Evolutionary conservation across 208 protist genomes (phyloP).

Genomic region (Trypanosoma melophagium): DNA sequence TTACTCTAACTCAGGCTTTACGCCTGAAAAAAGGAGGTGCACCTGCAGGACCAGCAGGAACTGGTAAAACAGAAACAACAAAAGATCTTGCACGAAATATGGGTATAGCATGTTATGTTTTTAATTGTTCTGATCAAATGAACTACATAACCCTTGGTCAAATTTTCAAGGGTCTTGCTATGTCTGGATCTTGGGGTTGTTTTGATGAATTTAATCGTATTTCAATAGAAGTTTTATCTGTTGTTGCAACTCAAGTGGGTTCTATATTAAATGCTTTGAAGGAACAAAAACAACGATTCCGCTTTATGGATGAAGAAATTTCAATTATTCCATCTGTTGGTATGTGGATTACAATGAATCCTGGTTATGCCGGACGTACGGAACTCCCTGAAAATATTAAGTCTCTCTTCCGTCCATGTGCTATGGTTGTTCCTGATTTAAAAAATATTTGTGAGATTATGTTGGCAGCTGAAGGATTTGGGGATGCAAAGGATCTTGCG

Average conservation of each 20-base stretch:
- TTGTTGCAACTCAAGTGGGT: slow-evolving; percentile 97
- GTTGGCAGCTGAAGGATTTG: slow-evolving; percentile 97
- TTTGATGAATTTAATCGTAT: slow-evolving; percentile 98
- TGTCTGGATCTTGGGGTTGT: slow-evolving; percentile 96
- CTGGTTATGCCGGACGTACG: slow-evolving; percentile 96
- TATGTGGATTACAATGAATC: slow-evolving; percentile 98
- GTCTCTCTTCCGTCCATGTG: slow-evolving; percentile 96
- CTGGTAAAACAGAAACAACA: slow-evolving; percentile 95
- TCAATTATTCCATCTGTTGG: slow-evolving; percentile 87
- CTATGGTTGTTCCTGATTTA: slow-evolving; percentile 98
- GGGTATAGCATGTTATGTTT: slow-evolving; percentile 94
- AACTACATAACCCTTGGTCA: slow-evolving; percentile 96
- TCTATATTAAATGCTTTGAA: slow-evolving; percentile 98
- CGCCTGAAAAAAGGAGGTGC: slow-evolving; percentile 91
- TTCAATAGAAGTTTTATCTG: slow-evolving; percentile 97
- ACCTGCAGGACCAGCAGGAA: slow-evolving; percentile 92
- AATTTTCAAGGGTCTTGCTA: slow-evolving; percentile 97
- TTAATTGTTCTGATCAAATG: slow-evolving; percentile 99
- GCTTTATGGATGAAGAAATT: slow-evolving; percentile 96
- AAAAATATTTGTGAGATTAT: slow-evolving; percentile 99
- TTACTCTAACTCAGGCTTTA: slow-evolving; percentile 95
- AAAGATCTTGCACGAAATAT: slow-evolving; percentile 94
- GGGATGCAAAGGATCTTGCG: slow-evolving; percentile 95
- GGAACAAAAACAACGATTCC: slow-evolving; percentile 93
- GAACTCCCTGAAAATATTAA: slow-evolving; percentile 98